Evolutionary conservation across 208 protist species (phyloP).

Genomic region (Trypanosoma lewisi): DNA sequence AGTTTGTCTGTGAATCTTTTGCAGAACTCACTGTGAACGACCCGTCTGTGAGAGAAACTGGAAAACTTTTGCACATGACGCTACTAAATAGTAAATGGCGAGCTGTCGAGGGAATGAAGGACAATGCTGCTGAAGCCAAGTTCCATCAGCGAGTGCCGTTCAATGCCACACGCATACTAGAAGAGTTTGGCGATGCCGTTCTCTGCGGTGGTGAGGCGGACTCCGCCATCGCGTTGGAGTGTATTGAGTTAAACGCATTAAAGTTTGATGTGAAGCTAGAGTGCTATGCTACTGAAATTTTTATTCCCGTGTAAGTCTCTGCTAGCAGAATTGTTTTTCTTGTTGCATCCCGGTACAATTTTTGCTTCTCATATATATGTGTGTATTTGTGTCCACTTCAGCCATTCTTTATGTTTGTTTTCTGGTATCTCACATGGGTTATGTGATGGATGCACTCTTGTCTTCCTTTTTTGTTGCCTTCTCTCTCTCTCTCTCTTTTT

Average conservation of each 20-base stretch:
- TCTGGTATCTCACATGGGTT: too few species aligned
- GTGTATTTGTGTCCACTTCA: too few species aligned
- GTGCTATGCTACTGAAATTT: slow-evolving; percentile 14
- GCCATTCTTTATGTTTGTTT: too few species aligned
- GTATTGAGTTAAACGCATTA: slow-evolving; percentile 18
- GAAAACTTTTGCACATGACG: slow-evolving; percentile 69
- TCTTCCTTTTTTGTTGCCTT: slow-evolving; percentile 8
- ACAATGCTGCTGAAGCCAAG: not conserved
- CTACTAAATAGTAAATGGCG: slow-evolving; percentile 83
- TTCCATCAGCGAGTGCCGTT: slow-evolving; percentile 5
- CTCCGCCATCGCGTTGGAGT: slow-evolving; percentile 15
- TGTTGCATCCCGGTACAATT: too few species aligned
- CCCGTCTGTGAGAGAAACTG: slow-evolving; percentile 30
- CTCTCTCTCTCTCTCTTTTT: slow-evolving; percentile 9
- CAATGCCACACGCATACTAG: slow-evolving; percentile 22
- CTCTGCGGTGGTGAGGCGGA: slow-evolving; percentile 7
- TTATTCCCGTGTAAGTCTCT: slow-evolving; percentile 11
- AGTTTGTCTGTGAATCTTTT: slow-evolving; percentile 47
- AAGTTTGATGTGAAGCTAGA: slow-evolving; percentile 7
- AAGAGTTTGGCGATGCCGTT: slow-evolving; percentile 11
- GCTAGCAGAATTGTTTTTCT: slow-evolving; percentile 15
- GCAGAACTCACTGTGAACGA: slow-evolving; percentile 50
- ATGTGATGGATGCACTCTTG: too few species aligned
- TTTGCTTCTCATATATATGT: too few species aligned
- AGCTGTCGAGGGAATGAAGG: not conserved